A percentile compares a stretch with the other conserved stretches of the same genome.
Conservation (phyloP, 176 grass and related monocot genomes). For the Coix lacrymajobi region DNA sequence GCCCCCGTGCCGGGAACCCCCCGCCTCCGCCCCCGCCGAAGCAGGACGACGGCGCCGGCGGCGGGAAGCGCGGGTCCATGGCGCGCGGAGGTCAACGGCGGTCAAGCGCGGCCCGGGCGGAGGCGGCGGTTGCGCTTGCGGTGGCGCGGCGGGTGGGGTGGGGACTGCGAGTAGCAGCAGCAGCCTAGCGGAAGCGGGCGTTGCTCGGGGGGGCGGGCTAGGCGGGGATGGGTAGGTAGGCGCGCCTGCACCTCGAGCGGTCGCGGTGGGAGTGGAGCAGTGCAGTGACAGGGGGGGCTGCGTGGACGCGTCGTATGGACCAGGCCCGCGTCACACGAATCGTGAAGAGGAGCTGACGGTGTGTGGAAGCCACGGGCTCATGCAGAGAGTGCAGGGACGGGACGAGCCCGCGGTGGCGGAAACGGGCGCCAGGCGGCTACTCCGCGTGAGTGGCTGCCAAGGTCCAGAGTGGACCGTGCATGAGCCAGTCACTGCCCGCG, state of each 20-base stretch:
- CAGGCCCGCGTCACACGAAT: fast-evolving
- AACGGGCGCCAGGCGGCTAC: not conserved
- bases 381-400: not conserved
- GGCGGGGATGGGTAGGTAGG: not conserved
- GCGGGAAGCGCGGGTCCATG: conserved; percentile 47
- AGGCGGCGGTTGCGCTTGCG: not conserved
- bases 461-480: not conserved
- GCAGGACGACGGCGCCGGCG: conserved; percentile 37
- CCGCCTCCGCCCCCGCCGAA: not conserved
- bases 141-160: not conserved
- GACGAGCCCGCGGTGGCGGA: not conserved
- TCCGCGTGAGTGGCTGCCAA: not conserved
- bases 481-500: fast-evolving
- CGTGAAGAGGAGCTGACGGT: not conserved
- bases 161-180: not conserved
- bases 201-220: not conserved
- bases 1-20: not conserved
- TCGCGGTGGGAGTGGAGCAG: not conserved
- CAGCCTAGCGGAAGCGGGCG: not conserved
- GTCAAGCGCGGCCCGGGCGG: not conserved
- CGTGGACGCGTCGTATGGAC: not conserved
- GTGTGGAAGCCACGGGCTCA: fast-evolving
- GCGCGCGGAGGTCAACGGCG: not conserved
- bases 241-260: not conserved
- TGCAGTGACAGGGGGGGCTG: not conserved